phyloP scores from a whole-genome alignment of 129 eudicot species.

The Lactuca saligna region DNA sequence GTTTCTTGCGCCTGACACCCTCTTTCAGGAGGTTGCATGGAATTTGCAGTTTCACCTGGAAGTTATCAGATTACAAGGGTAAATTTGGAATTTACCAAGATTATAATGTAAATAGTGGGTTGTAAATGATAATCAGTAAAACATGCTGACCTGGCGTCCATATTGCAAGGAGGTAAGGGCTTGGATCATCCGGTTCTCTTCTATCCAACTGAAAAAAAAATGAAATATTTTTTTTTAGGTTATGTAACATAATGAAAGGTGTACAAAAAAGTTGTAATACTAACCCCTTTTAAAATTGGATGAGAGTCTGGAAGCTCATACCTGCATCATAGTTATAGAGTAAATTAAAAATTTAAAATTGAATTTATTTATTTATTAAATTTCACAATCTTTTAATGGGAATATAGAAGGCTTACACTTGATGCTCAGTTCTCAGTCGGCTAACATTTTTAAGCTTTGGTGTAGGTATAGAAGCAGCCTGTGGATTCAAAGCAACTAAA shows the following conservation, averaged over 20 bases:
- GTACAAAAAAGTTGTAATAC: constrained; percentile 18
- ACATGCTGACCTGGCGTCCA: constrained; percentile 87
- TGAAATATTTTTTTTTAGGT: constrained; percentile 9
- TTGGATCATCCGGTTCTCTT: constrained; percentile 89
- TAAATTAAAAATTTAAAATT: constrained; percentile 18
- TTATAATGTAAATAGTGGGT: background rate
- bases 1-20: constrained; percentile 55
- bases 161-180: constrained; percentile 93
- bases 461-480: constrained; percentile 71
- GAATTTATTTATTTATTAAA: background rate
- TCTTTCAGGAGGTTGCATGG: constrained; percentile 73
- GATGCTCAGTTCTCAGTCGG: constrained; percentile 94
- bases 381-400: background rate
- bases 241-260: constrained; percentile 4
- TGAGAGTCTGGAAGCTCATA: constrained; percentile 93
- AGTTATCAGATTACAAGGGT: constrained; percentile 23
- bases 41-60: constrained; percentile 85
- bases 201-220: constrained; percentile 57
- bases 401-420: constrained; percentile 62
- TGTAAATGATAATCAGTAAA: constrained; percentile 11
- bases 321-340: constrained; percentile 44
- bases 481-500: constrained; percentile 63
- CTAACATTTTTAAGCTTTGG: constrained; percentile 82
- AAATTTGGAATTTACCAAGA: background rate
- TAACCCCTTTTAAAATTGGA: constrained; percentile 74